phyloP scores from a whole-genome alignment of 352 stramenopile genomes.

The Globisporangium nunn region DNA sequence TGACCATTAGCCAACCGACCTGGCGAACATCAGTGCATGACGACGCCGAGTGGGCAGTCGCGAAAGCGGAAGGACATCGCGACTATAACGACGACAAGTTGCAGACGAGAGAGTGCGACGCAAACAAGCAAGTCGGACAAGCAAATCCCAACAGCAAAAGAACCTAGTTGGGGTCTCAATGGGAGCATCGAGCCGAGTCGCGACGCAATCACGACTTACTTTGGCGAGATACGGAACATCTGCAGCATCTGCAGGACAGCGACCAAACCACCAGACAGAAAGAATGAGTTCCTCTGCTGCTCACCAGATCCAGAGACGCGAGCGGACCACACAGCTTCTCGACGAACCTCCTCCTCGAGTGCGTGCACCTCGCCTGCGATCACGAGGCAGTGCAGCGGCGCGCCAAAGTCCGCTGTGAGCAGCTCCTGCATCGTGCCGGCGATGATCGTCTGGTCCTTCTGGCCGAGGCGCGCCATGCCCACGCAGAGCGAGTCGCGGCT shows the following conservation, averaged over 20 bases:
- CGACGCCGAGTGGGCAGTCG: not conserved
- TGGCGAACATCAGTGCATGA: not conserved
- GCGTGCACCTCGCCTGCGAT: conserved; percentile 95
- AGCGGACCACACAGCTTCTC: not conserved
- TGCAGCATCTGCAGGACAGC: not conserved
- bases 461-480: conserved; percentile 93
- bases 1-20: no score
- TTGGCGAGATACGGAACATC: not conserved
- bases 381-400: conserved; percentile 94
- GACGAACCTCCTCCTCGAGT: conserved; percentile 91
- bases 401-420: conserved; percentile 91
- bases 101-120: not conserved
- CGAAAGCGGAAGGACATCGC: not conserved
- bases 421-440: conserved; percentile 95
- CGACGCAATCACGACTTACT: not conserved
- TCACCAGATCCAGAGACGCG: not conserved
- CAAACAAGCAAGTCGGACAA: not conserved
- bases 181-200: no score
- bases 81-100: not conserved
- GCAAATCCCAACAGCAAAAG: not conserved
- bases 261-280: not conserved
- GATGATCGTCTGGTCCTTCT: conserved; percentile 90
- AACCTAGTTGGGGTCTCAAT: no score
- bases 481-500: conserved; percentile 78
- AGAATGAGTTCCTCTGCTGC: not conserved